Conservation (phyloP, 352 stramenopile genomes). For the Phytophthora tentaculata region DNA sequence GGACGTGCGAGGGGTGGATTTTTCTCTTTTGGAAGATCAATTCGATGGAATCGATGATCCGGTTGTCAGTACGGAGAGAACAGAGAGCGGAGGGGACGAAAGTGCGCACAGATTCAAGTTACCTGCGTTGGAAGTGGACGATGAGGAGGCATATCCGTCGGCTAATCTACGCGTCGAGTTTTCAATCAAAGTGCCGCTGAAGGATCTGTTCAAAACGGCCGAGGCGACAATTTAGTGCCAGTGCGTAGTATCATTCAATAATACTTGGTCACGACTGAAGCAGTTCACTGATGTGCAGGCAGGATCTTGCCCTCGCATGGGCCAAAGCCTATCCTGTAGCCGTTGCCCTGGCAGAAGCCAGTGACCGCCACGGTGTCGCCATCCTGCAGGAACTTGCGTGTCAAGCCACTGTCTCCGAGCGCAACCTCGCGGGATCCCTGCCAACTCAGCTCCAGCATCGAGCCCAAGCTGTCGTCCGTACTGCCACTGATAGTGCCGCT, state of each 20-base stretch:
- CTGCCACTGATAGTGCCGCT: slow-evolving; percentile 95
- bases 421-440: slow-evolving; percentile 88
- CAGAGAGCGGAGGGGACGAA: slow-evolving; percentile 1
- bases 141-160: slow-evolving; percentile 39
- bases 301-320: slow-evolving; percentile 92
- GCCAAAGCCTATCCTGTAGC: slow-evolving; percentile 96
- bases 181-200: slow-evolving; percentile 44
- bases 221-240: slow-evolving; percentile 50
- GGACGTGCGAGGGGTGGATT: slow-evolving; percentile 41
- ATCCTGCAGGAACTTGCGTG: slow-evolving; percentile 96
- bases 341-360: slow-evolving; percentile 92
- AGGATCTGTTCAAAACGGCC: slow-evolving; percentile 47
- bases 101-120: slow-evolving; percentile 20
- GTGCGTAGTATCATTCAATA: slow-evolving; percentile 15
- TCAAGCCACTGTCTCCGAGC: slow-evolving; percentile 72
- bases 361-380: slow-evolving; percentile 93
- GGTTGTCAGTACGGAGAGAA: slow-evolving; percentile 1
- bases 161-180: slow-evolving; percentile 28
- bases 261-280: no score
- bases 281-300: slow-evolving; percentile 70
- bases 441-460: slow-evolving; percentile 97
- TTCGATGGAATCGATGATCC: slow-evolving; percentile 23
- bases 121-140: slow-evolving; percentile 31
- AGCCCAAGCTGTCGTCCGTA: slow-evolving; percentile 90
- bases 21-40: slow-evolving; percentile 42